Conservation (phyloP, 768 basidiomycete species). For the Termitomyces sp. region DNA sequence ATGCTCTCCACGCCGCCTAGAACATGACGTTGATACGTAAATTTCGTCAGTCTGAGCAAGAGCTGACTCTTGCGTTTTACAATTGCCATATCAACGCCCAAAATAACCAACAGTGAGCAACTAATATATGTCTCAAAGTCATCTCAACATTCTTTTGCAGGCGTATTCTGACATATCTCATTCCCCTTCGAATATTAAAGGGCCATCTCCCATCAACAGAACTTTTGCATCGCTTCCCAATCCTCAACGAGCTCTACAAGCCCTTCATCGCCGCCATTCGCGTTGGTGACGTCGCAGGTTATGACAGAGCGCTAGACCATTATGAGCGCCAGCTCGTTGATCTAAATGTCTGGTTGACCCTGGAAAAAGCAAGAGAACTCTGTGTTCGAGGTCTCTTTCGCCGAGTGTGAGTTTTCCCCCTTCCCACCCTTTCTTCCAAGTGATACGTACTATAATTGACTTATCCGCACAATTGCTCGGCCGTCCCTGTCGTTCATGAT, state of each 20-base stretch:
- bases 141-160: slow-evolving; percentile 30
- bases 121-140: not conserved
- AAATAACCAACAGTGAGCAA: slow-evolving; percentile 75
- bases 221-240: slow-evolving; percentile 68
- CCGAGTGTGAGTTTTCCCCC: slow-evolving; percentile 48
- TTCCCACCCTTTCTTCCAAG: not conserved
- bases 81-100: slow-evolving; percentile 67
- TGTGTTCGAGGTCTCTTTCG: slow-evolving; percentile 82
- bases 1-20: not conserved
- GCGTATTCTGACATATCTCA: slow-evolving; percentile 85
- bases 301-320: slow-evolving; percentile 70
- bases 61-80: slow-evolving; percentile 83
- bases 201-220: slow-evolving; percentile 78
- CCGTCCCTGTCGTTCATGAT: not conserved
- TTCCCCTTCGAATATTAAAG: slow-evolving; percentile 82
- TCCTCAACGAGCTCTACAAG: slow-evolving; percentile 63
- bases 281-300: slow-evolving; percentile 69
- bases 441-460: slow-evolving; percentile 4
- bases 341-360: slow-evolving; percentile 77
- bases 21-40: not conserved
- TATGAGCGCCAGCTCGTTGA: slow-evolving; percentile 76
- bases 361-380: slow-evolving; percentile 85
- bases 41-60: slow-evolving; percentile 63
- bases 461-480: not conserved
- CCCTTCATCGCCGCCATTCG: slow-evolving; percentile 82